These are phyloP conservation scores for Fonsecaea nubica DNA, from an alignment of 2,329 filamentous ascomycete genomes.

Conservation along the genomic window DNA sequence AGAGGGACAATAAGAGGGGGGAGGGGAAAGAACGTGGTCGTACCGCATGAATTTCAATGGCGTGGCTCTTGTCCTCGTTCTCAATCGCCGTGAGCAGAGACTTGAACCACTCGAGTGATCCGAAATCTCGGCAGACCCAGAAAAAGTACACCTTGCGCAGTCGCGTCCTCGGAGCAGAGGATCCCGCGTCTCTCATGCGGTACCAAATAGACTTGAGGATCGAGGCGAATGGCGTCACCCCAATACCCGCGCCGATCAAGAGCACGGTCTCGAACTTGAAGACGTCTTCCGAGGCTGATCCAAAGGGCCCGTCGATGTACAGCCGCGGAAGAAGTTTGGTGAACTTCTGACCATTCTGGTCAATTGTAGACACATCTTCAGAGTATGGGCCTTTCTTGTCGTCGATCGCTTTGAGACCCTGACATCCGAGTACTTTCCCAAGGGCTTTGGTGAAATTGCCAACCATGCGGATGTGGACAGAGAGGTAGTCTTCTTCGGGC, in stretches of 20 bases:
- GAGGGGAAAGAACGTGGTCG: slow-evolving; percentile 33
- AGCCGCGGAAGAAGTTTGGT: slow-evolving; percentile 72
- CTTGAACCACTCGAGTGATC: slow-evolving; percentile 88
- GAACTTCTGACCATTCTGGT: slow-evolving; percentile 45
- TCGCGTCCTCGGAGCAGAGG: slow-evolving; percentile 74
- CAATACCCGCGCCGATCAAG: slow-evolving; percentile 59
- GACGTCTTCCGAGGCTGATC: slow-evolving; percentile 84
- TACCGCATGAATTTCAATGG: slow-evolving; percentile 83
- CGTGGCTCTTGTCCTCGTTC: slow-evolving; percentile 80
- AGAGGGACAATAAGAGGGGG: not conserved
- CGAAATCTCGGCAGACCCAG: slow-evolving; percentile 89
- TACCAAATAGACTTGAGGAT: slow-evolving; percentile 87
- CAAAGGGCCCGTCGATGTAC: slow-evolving; percentile 85
- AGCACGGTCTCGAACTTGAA: slow-evolving; percentile 66
- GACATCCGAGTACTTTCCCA: slow-evolving; percentile 74
- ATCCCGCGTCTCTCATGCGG: slow-evolving; percentile 66
- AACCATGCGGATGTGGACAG: slow-evolving; percentile 79
- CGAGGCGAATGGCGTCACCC: slow-evolving; percentile 60
- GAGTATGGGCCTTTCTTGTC: not conserved
- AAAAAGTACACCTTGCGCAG: slow-evolving; percentile 90
- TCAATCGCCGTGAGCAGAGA: slow-evolving; percentile 84
- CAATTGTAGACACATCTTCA: slow-evolving; percentile 48
- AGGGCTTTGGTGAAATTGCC: slow-evolving; percentile 79
- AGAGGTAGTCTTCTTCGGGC: slow-evolving; percentile 88
- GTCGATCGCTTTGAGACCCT: slow-evolving; percentile 44